Conservation (phyloP, 345 rosid species). For the Eucalyptus cloeziana region DNA sequence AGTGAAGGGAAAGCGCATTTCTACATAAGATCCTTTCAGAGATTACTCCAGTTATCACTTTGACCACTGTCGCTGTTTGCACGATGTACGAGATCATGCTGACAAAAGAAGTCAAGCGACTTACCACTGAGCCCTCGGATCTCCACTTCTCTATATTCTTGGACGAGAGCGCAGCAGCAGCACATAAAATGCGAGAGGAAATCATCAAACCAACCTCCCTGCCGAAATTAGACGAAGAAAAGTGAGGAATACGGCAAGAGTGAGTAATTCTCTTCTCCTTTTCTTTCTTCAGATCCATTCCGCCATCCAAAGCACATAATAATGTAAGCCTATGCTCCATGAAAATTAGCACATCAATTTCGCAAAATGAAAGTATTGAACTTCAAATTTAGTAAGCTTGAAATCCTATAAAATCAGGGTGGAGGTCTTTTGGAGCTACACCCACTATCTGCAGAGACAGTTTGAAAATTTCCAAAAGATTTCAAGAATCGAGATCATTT, state of each 20-base stretch:
- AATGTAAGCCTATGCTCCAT: no score
- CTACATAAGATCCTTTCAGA: background rate
- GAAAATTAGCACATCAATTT: background rate
- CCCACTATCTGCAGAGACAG: background rate
- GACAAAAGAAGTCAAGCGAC: background rate
- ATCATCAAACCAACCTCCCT: slow-evolving; percentile 92
- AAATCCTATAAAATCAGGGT: background rate
- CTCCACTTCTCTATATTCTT: slow-evolving; percentile 96
- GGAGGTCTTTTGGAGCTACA: background rate
- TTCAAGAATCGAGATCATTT: background rate
- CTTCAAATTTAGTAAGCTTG: background rate
- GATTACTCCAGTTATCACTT: background rate
- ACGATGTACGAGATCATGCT: background rate
- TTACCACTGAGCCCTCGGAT: slow-evolving; percentile 69
- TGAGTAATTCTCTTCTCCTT: background rate
- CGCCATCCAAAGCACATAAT: background rate
- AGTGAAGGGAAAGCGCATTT: background rate
- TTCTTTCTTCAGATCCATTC: background rate
- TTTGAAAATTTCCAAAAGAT: background rate
- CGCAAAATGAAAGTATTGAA: background rate
- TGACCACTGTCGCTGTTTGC: background rate
- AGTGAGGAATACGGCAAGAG: background rate
- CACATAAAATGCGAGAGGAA: slow-evolving; percentile 96
- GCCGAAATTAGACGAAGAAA: background rate
- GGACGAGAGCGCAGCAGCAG: slow-evolving; percentile 98